Evolutionary conservation across 805 yeast genomes (phyloP), one percentile per base, ranked within the genome.

Genomic region (Ogataea polymorpha): DNA sequence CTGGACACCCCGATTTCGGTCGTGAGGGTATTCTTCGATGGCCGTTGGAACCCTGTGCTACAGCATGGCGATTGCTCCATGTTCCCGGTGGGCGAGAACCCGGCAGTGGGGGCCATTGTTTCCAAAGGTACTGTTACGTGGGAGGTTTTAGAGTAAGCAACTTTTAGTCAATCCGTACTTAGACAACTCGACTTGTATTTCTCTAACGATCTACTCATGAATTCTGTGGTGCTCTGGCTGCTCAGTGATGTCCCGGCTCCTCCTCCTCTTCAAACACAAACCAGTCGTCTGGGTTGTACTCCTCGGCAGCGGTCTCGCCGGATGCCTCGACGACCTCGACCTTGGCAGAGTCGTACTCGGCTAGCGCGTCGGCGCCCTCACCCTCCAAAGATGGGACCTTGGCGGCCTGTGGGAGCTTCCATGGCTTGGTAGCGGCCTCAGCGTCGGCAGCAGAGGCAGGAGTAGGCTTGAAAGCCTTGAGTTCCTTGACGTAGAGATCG

Each of bases 381-480:
- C 77, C 78, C 65, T 87, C 95, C 42, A 77, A 62, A 50, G 75
- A 67, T 55, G 97, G 97, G 34, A 72, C 65, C 52, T 77, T 65
- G 56, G 98, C 95, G 54, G 88, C 77, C 49, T 75, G 65, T 58
- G 98, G 98, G 49, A 80, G 70, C 47, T 73, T 67, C 93, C 96
- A 93, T 56, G 85, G 79, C 69, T 83, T 80, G 54, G 89, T 91
- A 51, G 82, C 75, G 50, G 79, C 76, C 58, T 81, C 88, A 48
- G 91, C 82, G 54, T 86, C 95, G 52, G 77, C 72, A 45, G 85
- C 79, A 44, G 84, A 68, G 41, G 82, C 62, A 46, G 88, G 80
- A 45, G 82, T 77, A 62, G 96, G 90, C 75, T 89, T 88, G 80
- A 86, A 90, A 48, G 80, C 79, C 72, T 82, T 86, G 68, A 93